A percentile compares a stretch with the other conserved stretches of the same genome.
Conservation (phyloP, 2,329 filamentous ascomycete species). For the Plenodomus lindquistii region DNA sequence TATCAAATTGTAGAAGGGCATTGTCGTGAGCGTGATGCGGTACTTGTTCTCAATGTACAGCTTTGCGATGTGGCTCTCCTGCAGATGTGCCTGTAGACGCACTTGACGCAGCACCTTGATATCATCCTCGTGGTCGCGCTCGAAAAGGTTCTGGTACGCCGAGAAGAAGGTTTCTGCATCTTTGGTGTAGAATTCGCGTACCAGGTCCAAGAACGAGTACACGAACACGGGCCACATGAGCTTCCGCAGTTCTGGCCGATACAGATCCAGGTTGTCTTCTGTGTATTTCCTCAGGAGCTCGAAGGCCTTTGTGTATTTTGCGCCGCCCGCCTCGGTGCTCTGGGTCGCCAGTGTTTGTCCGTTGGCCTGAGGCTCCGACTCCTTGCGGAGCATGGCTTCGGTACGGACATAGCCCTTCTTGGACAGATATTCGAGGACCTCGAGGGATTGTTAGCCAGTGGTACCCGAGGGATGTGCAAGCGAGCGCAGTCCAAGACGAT, state of each 20-base stretch:
- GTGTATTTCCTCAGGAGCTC: slow-evolving; percentile 78
- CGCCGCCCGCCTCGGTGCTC: slow-evolving; percentile 70
- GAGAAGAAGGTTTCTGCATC: slow-evolving; percentile 77
- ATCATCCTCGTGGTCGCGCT: slow-evolving; percentile 78
- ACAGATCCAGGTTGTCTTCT: slow-evolving; percentile 88
- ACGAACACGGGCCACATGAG: slow-evolving; percentile 93
- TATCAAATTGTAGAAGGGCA: slow-evolving; percentile 80
- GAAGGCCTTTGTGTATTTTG: slow-evolving; percentile 77
- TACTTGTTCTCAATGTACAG: slow-evolving; percentile 88
- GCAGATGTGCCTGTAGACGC: slow-evolving; percentile 75
- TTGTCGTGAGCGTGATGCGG: slow-evolving; percentile 82
- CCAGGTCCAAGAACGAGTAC: slow-evolving; percentile 84
- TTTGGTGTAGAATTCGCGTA: slow-evolving; percentile 69
- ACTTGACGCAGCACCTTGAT: slow-evolving; percentile 75
- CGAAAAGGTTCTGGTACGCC: slow-evolving; percentile 69
- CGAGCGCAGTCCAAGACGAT: neutral
- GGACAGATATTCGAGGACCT: slow-evolving; percentile 91
- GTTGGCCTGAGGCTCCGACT: slow-evolving; percentile 83
- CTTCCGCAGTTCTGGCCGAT: slow-evolving; percentile 86
- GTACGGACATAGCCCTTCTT: slow-evolving; percentile 95
- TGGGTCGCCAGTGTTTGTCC: slow-evolving; percentile 71
- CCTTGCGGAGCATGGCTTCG: slow-evolving; percentile 88
- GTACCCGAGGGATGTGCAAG: neutral
- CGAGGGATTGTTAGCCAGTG: slow-evolving; percentile 10
- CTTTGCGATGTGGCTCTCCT: slow-evolving; percentile 75